These are phyloP conservation scores for Paulownia fortunei DNA, from an alignment of 257 asterid species.

Conservation along the genomic window DNA sequence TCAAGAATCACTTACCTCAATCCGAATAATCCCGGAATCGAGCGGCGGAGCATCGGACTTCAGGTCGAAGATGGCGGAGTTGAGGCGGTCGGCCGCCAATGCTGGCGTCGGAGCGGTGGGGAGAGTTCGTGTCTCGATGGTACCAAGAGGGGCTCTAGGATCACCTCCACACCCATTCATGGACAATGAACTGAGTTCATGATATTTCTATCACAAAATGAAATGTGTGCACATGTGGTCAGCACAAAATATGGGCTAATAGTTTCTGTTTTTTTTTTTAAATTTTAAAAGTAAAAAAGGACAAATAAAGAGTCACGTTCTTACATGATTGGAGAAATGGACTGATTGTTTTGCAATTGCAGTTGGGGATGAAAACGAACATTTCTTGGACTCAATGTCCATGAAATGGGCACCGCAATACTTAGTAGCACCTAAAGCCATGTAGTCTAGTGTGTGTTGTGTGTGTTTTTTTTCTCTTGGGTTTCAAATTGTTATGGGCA, in stretches of 20 bases:
- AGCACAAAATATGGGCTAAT: slow-evolving; percentile 11
- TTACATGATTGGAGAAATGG: slow-evolving; percentile 50
- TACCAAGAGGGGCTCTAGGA: slow-evolving; percentile 65
- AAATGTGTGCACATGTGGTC: not conserved
- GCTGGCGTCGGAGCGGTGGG: slow-evolving; percentile 55
- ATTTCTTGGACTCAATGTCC: slow-evolving; percentile 53
- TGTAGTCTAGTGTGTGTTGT: slow-evolving; percentile 17
- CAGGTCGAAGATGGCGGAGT: slow-evolving; percentile 64
- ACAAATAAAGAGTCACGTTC: slow-evolving; percentile 11
- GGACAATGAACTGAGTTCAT: slow-evolving; percentile 55
- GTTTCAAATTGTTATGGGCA: not conserved
- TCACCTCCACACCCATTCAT: slow-evolving; percentile 75
- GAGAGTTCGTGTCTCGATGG: slow-evolving; percentile 63
- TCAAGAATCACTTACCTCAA: slow-evolving; percentile 56
- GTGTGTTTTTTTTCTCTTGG: not conserved
- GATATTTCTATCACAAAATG: slow-evolving; percentile 45
- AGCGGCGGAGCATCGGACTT: slow-evolving; percentile 43
- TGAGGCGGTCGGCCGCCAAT: slow-evolving; percentile 67
- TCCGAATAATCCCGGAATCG: slow-evolving; percentile 78
- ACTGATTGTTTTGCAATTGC: slow-evolving; percentile 46
- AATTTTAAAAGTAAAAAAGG: not conserved
- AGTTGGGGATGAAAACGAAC: slow-evolving; percentile 44
- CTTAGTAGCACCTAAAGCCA: slow-evolving; percentile 41
- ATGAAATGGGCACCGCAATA: slow-evolving; percentile 48
- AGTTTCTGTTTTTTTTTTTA: not conserved